Evolutionary conservation across 2,329 filamentous ascomycete genomes (phyloP), one percentile per base, ranked within the genome.

Genomic region (Curvularia hawaiiensis): DNA sequence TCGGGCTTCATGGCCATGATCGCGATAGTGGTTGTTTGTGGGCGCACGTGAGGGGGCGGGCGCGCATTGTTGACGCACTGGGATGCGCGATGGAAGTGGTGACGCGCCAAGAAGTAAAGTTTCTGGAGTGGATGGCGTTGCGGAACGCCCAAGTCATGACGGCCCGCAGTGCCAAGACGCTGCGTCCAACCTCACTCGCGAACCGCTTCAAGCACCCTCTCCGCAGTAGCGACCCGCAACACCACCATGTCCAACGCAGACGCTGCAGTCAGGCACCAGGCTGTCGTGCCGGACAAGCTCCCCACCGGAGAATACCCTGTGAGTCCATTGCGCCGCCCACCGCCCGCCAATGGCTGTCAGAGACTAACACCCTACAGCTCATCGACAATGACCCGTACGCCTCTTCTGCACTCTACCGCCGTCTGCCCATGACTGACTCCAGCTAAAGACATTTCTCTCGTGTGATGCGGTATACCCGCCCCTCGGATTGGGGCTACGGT

Each of bases 321-420:
- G 82, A 73, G 91, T 58, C 82, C 54, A 60, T 64, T 56, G 66
- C 54, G 49, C 28, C 39, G 9, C 7, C 14, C 1, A 11, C 10
- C 30, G 30, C 43, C 55, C 56, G 66, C 63, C 66, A 71, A 68
- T 68, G 51, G 59, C 52, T 46, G 44, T n/a, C 52, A 43, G 54
- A 52, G 35, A 65, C 74, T 76, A 71, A 75, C 64, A 39, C 40
- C 28, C 51, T 51, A 49, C 80, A 99, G 95, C 90, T 98, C 82
- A 98, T 99, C 80, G 95, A 99, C 83, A 96, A 91, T 82, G 95
- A 99, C 80, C 95, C 95, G 93, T 97, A 93, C 76, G 89, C 79
- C 22, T 39, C 61, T 24, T 54, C 22, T 54, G 24, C 14, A 50
- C 52, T 39, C 49, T 53, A 10, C 49, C 41, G 61, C 50, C 41